A percentile compares a stretch with the other conserved stretches of the same genome.
phyloP scores from a whole-genome alignment of 2,329 filamentous ascomycete genomes.

The Stachybotrys chlorohalonatus region DNA sequence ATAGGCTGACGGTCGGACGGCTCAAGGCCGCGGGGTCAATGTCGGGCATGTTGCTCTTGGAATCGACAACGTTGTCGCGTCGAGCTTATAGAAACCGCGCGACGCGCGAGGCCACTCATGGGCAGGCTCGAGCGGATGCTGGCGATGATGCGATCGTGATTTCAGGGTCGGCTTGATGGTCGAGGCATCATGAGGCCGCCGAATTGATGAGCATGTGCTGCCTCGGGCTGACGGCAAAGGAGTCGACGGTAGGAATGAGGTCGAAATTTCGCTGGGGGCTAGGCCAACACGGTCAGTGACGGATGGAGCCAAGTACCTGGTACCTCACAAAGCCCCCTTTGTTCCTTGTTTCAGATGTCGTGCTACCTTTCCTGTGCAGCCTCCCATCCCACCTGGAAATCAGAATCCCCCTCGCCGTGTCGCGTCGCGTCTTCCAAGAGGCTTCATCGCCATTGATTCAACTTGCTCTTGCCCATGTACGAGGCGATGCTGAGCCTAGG shows the following conservation, averaged over 20 bases:
- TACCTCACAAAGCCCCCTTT: conserved; percentile 8
- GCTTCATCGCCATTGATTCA: not conserved
- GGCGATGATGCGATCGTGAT: conserved; percentile 31
- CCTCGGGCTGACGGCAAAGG: conserved; percentile 15
- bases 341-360: not conserved
- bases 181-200: conserved; percentile 28
- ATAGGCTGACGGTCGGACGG: conserved; percentile 48
- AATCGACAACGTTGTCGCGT: conserved; percentile 33
- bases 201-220: conserved; percentile 27
- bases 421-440: not conserved
- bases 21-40: conserved; percentile 63
- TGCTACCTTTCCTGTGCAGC: not conserved
- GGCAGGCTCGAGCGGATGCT: conserved; percentile 29
- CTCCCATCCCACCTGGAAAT: conserved; percentile 7
- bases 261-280: conserved; percentile 25
- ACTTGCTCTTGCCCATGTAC: not conserved
- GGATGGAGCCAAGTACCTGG: conserved; percentile 11
- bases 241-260: conserved; percentile 21
- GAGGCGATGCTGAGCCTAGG: not conserved
- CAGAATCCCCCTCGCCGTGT: conserved; percentile 17
- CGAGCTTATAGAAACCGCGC: conserved; percentile 35
- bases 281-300: conserved; percentile 8
- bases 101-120: conserved; percentile 32
- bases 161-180: conserved; percentile 32
- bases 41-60: conserved; percentile 47